phyloP scores from a whole-genome alignment of 177 flowering plant species.

The Vitis hybrid region DNA sequence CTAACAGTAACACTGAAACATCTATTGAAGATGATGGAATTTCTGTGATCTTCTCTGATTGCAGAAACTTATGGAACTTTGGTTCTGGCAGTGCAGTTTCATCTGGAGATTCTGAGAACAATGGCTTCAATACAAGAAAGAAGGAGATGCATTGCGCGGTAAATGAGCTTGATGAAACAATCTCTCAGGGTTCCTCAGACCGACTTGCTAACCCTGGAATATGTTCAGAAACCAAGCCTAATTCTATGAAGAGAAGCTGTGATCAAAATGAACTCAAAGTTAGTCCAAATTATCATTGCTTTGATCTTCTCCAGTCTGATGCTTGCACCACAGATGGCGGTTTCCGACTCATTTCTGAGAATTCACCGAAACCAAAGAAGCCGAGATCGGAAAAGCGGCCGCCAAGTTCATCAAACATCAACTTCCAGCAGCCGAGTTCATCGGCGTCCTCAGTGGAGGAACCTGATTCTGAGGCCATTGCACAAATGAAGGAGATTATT shows the following conservation, averaged over 20 bases:
- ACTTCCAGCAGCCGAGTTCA: conserved; percentile 53
- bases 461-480: conserved; percentile 80
- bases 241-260: conserved; percentile 17
- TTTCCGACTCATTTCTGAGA: conserved; percentile 39
- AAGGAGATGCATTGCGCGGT: conserved; percentile 11
- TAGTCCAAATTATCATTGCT: conserved; percentile 3
- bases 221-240: background rate
- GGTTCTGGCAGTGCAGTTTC: conserved; percentile 33
- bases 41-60: conserved; percentile 60
- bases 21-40: conserved; percentile 63
- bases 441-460: conserved; percentile 33
- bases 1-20: conserved; percentile 57
- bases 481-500: conserved; percentile 93
- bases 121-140: conserved; percentile 8
- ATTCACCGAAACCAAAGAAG: conserved; percentile 41
- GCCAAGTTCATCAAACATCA: conserved; percentile 55
- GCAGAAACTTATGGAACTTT: conserved; percentile 44
- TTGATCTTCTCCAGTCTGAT: conserved; percentile 24
- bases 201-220: conserved; percentile 4
- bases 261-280: conserved; percentile 6
- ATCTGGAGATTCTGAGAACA: conserved; percentile 54
- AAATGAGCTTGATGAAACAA: conserved; percentile 20
- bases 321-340: conserved; percentile 30
- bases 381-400: conserved; percentile 44
- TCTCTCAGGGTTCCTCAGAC: conserved; percentile 25